Base-by-base conservation (phyloP, 257 asterid species). In the Ocimum tenuiflorum region DNA sequence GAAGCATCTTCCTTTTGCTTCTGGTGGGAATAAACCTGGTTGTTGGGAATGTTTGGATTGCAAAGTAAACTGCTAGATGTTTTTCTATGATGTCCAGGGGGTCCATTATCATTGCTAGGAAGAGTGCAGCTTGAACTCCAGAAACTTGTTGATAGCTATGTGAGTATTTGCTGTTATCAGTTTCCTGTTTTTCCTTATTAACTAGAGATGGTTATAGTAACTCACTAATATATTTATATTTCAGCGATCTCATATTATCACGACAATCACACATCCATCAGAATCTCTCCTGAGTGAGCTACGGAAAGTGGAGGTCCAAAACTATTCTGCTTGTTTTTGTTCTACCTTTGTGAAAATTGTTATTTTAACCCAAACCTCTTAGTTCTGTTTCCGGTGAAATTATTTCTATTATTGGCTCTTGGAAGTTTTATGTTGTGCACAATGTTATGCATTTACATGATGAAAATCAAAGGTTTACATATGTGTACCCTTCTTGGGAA, bases 221-320 rank as follows among this genome's bases (percentile, higher is more conserved):
- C 80, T 63, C 17, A 45, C 68, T 77, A 17, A 23, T 61, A 49
- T 80, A 46, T 77, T 38, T 22, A 27, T 27, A 53, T 81, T 75
- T 67, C 96, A 91, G 98, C 88, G 98, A 41, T 75, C 95, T 64
- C 91, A 85, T 70, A 78, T 88, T 42, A 81, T 86, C 74, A 73
- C 82, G 81, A 91, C 98, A 64, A 83, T 91, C 43, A 88, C 98
- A 58, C 87, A 86, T 71, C 98, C 98, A 43, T 91, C 95, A 42
- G 98, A 91, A 76, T 91, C 96, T 70, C 96, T 88, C 79, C 90
- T 91, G 15, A 86, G 86, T 8, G 95, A 91, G 86, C 98, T 91
- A 58, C 91, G 95, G 46, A 91, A 85, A 85, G 98, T 91, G 77
- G 98, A 91, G 98, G 98, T 91, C 64, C 57, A 84, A 19, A 60